Evolutionary conservation across 2,329 filamentous ascomycete genomes (phyloP).

Genomic region (Arachnopeziza araneosa): DNA sequence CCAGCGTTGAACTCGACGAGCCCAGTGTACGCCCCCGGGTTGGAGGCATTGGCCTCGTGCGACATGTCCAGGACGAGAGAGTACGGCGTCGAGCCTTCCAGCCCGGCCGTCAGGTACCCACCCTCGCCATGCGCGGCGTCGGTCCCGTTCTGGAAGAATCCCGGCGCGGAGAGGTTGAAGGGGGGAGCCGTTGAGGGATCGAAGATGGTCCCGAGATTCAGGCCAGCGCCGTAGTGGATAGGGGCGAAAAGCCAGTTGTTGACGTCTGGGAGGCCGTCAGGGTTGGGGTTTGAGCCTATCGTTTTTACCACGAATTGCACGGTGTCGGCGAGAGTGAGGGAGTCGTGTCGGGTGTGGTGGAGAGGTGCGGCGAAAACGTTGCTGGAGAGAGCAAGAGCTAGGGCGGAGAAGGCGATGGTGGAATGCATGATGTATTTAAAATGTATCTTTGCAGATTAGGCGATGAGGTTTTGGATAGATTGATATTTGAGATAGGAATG

Average conservation of each 20-base stretch:
- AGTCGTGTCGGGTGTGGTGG: background rate
- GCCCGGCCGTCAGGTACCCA: no score
- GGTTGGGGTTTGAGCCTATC: background rate
- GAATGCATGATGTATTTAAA: constrained; percentile 3
- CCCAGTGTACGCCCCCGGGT: background rate
- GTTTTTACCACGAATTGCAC: background rate
- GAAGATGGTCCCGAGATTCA: background rate
- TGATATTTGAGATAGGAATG: no score
- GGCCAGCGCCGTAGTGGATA: background rate
- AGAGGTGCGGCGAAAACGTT: background rate
- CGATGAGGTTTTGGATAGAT: no score
- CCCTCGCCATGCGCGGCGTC: no score
- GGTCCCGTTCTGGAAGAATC: background rate
- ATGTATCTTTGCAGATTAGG: background rate
- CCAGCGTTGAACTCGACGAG: background rate
- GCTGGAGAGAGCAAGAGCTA: constrained; percentile 1
- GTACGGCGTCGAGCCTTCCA: no score
- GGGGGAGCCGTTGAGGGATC: no score
- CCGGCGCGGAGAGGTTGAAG: no score
- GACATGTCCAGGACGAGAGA: background rate
- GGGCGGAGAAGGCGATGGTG: background rate
- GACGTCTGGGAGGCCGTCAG: background rate
- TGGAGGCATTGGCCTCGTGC: background rate
- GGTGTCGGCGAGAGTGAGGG: background rate
- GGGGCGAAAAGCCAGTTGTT: background rate